Percentiles rank a stretch among this genome's conserved stretches.
Evolutionary conservation across 2,329 filamentous ascomycete species (phyloP).

Genomic region (Dryadomyces quercivorus): DNA sequence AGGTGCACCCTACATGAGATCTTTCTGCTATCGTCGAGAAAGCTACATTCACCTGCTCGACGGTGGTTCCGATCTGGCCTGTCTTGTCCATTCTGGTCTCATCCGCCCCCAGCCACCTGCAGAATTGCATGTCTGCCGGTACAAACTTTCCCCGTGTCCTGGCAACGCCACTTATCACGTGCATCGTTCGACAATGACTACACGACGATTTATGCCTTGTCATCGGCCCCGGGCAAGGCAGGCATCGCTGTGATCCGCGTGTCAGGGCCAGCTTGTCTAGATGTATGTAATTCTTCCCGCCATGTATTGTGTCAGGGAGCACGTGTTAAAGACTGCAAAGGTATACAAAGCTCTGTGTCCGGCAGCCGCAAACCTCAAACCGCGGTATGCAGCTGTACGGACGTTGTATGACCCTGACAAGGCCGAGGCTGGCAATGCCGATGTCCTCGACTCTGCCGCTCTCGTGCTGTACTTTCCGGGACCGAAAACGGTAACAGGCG

Average conservation of each 20-base stretch:
- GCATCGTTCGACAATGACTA: conserved; percentile 11
- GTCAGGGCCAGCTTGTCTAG: conserved; percentile 64
- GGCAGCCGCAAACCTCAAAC: conserved; percentile 27
- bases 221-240: conserved; percentile 71
- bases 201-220: conserved; percentile 83
- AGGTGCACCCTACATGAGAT: background rate
- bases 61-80: no score
- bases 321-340: conserved; percentile 17
- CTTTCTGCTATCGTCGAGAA: background rate
- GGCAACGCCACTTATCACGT: no score
- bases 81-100: no score
- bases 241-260: conserved; percentile 85
- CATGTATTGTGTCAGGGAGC: background rate
- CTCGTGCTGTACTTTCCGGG: conserved; percentile 72
- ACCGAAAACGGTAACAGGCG: conserved; percentile 77
- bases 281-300: conserved; percentile 33
- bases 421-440: conserved; percentile 11
- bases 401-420: conserved; percentile 41
- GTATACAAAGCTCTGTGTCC: conserved; percentile 41
- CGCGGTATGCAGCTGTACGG: conserved; percentile 56
- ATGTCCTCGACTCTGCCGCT: conserved; percentile 67
- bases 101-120: no score
- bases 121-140: no score
- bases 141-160: no score
- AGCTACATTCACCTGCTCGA: background rate